Percentiles rank a stretch among this genome's conserved stretches.
These are phyloP conservation scores for Sutorius eximius DNA, from an alignment of 1,284 basidiomycete genomes.

Conservation along the genomic window DNA sequence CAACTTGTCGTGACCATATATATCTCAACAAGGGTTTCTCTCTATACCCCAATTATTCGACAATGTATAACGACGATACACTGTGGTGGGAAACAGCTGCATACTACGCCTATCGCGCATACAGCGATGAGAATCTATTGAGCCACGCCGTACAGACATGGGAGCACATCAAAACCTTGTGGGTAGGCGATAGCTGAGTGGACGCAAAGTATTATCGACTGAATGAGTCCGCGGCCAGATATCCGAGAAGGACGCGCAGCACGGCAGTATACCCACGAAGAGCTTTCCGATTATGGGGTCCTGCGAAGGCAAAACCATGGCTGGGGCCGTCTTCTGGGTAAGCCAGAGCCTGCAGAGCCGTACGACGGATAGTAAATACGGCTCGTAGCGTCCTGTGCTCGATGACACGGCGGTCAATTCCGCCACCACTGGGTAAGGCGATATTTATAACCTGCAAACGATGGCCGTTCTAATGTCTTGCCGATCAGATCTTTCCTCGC, in stretches of 20 bases:
- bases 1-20: neutral
- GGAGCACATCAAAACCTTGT: conserved; percentile 49
- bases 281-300: conserved; percentile 40
- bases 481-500: conserved; percentile 10
- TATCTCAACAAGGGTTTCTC: conserved; percentile 7
- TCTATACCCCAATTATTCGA: conserved; percentile 11
- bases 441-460: neutral
- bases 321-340: conserved; percentile 54
- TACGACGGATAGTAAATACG: neutral
- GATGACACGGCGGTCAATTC: conserved; percentile 45
- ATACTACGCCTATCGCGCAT: conserved; percentile 48
- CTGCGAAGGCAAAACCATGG: conserved; percentile 49
- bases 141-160: conserved; percentile 48
- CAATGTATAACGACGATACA: conserved; percentile 14
- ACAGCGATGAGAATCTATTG: conserved; percentile 41
- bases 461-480: neutral
- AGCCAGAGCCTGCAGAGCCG: conserved; percentile 4
- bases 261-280: conserved; percentile 41
- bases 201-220: neutral
- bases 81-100: conserved; percentile 54
- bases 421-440: conserved; percentile 47
- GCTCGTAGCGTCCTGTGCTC: conserved; percentile 38
- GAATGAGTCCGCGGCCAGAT: conserved; percentile 21
- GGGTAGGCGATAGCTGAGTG: conserved; percentile 13
- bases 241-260: conserved; percentile 39